Base-by-base conservation (phyloP, 345 rosid species). In the Brassica juncea region DNA sequence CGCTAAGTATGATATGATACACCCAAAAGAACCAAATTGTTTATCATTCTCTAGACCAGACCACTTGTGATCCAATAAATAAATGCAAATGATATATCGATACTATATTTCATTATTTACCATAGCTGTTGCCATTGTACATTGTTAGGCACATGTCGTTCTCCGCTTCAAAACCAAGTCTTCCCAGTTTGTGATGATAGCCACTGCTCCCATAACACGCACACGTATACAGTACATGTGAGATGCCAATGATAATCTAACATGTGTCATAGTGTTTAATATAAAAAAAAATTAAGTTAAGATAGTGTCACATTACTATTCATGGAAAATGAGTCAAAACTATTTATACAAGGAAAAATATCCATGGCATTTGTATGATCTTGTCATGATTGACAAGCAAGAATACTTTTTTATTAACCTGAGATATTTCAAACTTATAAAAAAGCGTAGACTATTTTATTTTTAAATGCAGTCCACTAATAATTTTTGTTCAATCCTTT, bases 181-280 rank as follows among this genome's bases (percentile, higher is more conserved):
- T 66, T 71, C 72, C 6, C 9, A 4, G 59, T 15, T 54, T 39
- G 62, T 72, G 57, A 66, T 72, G 68, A 66, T 47, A 73, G 58
- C 72, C 82, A 79, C 74, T 73, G 58, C 10, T 72, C 69, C 70
- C 70, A 25, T 79, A 67, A 31, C 73, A 79, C 78, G 39, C 75
- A 59, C 69, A 73, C 68, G 73, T 58, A 59, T 67, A 7, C 37
- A 35, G 37, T 77, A 37, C n/a, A 35, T 25, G 44, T 1, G 66
- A 71, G 47, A 21, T 67, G 42, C 82, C 82, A 73, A 67, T 79
- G 27, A 4, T 0, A 4, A 47, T 15, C n/a, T 10, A 66, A 25
- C 65, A 67, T 67, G 74, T 79, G 70, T 67, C 35, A 1, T 42
- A 31, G 0, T 57, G 54, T 21, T 73, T 4, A 2, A 10, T 7